Evolutionary conservation across 176 grass and related monocot genomes (phyloP), one percentile per base, ranked within the genome.

Genomic region (Rhynchospora pubera): DNA sequence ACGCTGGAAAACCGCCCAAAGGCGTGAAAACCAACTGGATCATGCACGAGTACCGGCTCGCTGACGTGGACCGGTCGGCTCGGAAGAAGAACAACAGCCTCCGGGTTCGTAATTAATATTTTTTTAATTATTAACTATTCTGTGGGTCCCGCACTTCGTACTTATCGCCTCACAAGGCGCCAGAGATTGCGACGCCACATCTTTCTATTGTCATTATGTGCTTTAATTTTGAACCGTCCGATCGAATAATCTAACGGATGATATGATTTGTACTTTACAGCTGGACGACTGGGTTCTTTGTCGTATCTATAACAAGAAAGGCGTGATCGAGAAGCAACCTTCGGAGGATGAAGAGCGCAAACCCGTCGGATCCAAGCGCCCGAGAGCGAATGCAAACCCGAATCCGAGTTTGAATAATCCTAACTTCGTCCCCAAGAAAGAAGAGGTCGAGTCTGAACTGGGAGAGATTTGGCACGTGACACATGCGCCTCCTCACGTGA

Each of bases 261-360:
- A 5, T 47, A 45, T 23, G 2, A 42, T 32, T 14, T 39, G 34
- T 34, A 62, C 11, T 74, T 32, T 81, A 80, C 87, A 94, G 92
- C 75, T 97, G 81, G 95, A 97, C 48, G 95, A 97, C 57, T 97
- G 95, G 92, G 95, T 94, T 42, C 79, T 97, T 3, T 97, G 92
- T 85, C 95, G 95, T 30, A 94, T 97, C 80, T 97, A 97, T 87
- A 92, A 94, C 92, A 97, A 97, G 90, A 97, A 97, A 78, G 88
- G 90, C 9, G 82, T 87, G 18, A 83, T 94, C 43, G 95, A 92
- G 73, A 79, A 83, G 57, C 81, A 97, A 80, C 80, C 93, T 28
- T 30, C 73, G 16, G 79, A 43, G 79, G 57, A 80, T 19, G 59
- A 45, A 4, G 79, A 82, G 43, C 60, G 87, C 24, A 69, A 57